Percentiles rank a stretch among this genome's conserved stretches.
phyloP scores from a whole-genome alignment of 2,329 filamentous ascomycete species.

The Verticillium isaacii region DNA sequence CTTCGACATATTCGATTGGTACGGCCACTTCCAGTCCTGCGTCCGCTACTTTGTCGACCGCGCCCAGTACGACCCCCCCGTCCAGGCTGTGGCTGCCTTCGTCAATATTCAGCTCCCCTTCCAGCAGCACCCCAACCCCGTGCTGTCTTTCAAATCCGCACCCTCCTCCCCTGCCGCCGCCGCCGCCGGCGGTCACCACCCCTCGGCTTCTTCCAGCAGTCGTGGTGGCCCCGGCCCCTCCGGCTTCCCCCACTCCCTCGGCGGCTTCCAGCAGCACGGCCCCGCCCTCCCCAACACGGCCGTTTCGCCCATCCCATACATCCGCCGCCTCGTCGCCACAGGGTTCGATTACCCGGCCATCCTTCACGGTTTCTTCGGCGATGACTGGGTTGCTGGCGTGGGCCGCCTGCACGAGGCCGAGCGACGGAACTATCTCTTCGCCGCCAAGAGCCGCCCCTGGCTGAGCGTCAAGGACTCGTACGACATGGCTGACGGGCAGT shows the following conservation, averaged over 20 bases:
- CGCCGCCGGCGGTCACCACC: constrained; percentile 16
- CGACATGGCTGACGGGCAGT: constrained; percentile 79
- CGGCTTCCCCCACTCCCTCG: constrained; percentile 22
- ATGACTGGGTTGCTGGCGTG: constrained; percentile 79
- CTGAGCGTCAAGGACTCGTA: constrained; percentile 84
- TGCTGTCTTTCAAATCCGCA: constrained; percentile 32
- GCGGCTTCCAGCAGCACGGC: constrained; percentile 12
- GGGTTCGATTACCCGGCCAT: constrained; percentile 84
- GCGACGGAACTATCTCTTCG: constrained; percentile 89
- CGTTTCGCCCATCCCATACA: constrained; percentile 67
- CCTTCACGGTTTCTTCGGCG: constrained; percentile 95
- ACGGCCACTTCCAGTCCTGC: constrained; percentile 85
- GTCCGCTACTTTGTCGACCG: constrained; percentile 88
- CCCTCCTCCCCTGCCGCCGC: constrained; percentile 27
- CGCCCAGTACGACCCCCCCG: constrained; percentile 75
- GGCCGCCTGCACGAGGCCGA: constrained; percentile 83
- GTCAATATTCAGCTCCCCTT: constrained; percentile 89
- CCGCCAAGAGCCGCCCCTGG: constrained; percentile 90
- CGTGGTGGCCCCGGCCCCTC: constrained; percentile 8
- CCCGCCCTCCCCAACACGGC: constrained; percentile 45
- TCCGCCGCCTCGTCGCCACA: constrained; percentile 84
- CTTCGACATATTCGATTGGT: constrained; percentile 89
- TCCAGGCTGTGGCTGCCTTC: constrained; percentile 85
- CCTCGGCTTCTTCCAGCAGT: constrained; percentile 21
- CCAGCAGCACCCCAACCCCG: constrained; percentile 55